Conservation (phyloP, 495 filamentous ascomycete species). For the Penicillium antarcticum region DNA sequence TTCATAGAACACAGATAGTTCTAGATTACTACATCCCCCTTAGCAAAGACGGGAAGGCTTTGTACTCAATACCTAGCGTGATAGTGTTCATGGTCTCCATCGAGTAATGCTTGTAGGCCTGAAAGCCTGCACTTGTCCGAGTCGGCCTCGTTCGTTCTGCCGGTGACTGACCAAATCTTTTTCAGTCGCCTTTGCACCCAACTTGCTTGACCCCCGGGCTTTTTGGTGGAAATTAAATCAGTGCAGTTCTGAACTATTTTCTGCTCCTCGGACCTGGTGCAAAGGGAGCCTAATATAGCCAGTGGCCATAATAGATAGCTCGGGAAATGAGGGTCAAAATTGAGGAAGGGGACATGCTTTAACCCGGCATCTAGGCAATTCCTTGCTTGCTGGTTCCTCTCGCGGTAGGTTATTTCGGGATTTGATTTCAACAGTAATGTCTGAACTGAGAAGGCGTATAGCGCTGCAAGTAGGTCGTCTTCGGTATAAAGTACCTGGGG, state of each 20-base stretch:
- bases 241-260: neutral
- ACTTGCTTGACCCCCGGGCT: constrained; percentile 5
- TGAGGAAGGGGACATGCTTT: neutral
- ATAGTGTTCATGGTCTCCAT: neutral
- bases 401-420: neutral
- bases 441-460: neutral
- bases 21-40: too few relatives aligned
- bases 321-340: neutral
- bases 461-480: neutral
- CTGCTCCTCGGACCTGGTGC: neutral
- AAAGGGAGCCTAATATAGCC: constrained; percentile 5
- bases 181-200: constrained; percentile 6
- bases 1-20: too few relatives aligned
- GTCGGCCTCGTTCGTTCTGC: neutral
- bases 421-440: constrained; percentile 7
- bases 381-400: neutral
- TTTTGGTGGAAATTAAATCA: neutral
- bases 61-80: too few relatives aligned
- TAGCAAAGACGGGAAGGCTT: too few relatives aligned
- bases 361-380: neutral
- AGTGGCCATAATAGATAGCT: constrained; percentile 12
- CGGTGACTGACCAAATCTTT: neutral
- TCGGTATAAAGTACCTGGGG: neutral
- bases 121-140: neutral
- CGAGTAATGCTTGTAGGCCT: constrained; percentile 4